phyloP scores from a whole-genome alignment of 495 filamentous ascomycete species.

The Aspergillus campestris region DNA sequence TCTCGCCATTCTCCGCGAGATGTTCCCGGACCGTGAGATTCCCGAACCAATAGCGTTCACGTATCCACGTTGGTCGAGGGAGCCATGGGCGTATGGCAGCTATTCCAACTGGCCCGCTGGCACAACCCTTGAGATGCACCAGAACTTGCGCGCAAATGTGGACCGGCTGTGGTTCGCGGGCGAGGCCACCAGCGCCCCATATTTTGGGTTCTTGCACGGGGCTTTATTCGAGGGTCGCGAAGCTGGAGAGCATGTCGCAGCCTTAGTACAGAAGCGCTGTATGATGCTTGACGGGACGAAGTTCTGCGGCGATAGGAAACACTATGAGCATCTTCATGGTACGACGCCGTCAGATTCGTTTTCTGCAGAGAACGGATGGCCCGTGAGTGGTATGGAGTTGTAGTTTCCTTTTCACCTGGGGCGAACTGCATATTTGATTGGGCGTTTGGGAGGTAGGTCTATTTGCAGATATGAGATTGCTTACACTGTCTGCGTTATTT shows the following conservation, averaged over 20 bases:
- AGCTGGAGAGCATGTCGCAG: slow-evolving; percentile 43
- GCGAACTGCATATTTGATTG: no score
- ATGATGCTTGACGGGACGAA: neutral
- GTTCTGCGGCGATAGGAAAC: slow-evolving; percentile 7
- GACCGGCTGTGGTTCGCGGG: slow-evolving; percentile 63
- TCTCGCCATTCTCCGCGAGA: slow-evolving; percentile 50
- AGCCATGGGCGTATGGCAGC: slow-evolving; percentile 59
- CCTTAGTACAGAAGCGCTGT: slow-evolving; percentile 11
- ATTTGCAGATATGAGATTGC: no score
- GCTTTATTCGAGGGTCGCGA: slow-evolving; percentile 53
- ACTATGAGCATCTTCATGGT: slow-evolving; percentile 25
- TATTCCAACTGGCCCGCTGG: slow-evolving; percentile 68
- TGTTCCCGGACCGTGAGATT: slow-evolving; percentile 54
- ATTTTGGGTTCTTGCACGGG: slow-evolving; percentile 65
- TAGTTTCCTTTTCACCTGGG: neutral
- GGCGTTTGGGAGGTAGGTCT: no score
- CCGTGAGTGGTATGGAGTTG: slow-evolving; percentile 10
- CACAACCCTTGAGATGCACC: slow-evolving; percentile 56
- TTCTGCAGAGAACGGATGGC: slow-evolving; percentile 23
- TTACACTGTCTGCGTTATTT: no score
- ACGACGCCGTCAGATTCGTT: slow-evolving; percentile 15
- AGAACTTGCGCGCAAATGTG: slow-evolving; percentile 60
- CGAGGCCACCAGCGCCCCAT: slow-evolving; percentile 58
- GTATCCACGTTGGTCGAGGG: slow-evolving; percentile 60
- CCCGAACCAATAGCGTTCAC: slow-evolving; percentile 63